Evolutionary conservation across 345 rosid genomes (phyloP), one percentile per base, ranked within the genome.

Genomic region (Salix caprea): DNA sequence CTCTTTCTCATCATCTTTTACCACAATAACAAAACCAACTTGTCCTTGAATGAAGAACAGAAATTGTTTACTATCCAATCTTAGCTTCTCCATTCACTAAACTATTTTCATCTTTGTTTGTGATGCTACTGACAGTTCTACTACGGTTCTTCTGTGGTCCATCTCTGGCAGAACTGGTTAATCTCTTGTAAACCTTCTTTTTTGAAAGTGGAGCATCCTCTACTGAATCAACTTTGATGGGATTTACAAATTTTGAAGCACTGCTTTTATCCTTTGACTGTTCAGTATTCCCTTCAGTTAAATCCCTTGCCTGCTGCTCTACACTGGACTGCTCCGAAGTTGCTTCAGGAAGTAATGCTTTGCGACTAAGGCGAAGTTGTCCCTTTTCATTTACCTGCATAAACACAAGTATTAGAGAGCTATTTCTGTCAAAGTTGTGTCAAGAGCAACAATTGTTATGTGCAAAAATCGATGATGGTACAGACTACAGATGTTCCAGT

Each of bases 311-410:
- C 39, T 77, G 74, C 75, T 79, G 87, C 82, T 87, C 82, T 70
- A 79, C 80, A 54, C 85, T 71, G 65, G 83, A 65, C 72, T 89
- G 79, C 76, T 85, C 90, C 30, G 72, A 58, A 67, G 88, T 82
- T 70, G 88, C 50, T 44, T 91, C 96, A 69, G 97, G 95, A 82
- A 92, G 93, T 70, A 96, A 86, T 40, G 97, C 97, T 69, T 84
- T 83, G 46, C 91, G 96, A 81, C 99, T 96, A 65, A 93, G 94
- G 52, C 97, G 92, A 78, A 96, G 97, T 81, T 96, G 99, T 71
- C 99, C 99, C 81, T 96, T 96, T 69, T 87, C 94, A 76, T 93
- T 93, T 77, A 96, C 89, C 99, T 95, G 89, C 37, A 81, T 78
- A 69, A 42, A n/a, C 13, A 58, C 11, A n/a, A 24, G 11, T 58